Evolutionary conservation across 805 yeast genomes (phyloP), one percentile per base, ranked within the genome.

Genomic region (Starmerella riodocensis): DNA sequence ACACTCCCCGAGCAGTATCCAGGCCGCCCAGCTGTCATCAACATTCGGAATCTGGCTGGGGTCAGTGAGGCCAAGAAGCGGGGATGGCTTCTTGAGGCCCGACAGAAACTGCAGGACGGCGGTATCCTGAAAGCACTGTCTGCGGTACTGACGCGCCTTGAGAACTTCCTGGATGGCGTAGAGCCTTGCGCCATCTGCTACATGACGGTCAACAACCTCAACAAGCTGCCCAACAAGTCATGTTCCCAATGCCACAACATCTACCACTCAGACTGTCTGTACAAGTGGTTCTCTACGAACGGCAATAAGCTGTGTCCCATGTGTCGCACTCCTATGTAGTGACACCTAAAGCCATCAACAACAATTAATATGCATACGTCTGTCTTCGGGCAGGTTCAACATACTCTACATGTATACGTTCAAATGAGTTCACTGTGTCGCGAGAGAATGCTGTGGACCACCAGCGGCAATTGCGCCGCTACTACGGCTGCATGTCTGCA

Each of bases 161-260:
- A 84, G 37, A 71, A 74, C 40, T 66, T 81, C 51, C 93, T 93
- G 58, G 80, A 86, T 7, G 95, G 95, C 0, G 85, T 83, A 48
- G 95, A 84, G 53, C 97, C 88, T 44, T 91, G 99, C 69, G 94
- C 97, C 3, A 85, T 91, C 50, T 91, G 99, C 58, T 91, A 91
- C 58, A 80, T 94, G 13, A 78, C 88, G 41, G 63, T 91, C 47
- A 94, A 86, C 55, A 85, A 80, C 46, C 95, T 85, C 53, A 82
- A 81, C 52, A 78, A 94, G 6, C 67, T 91, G 42, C 98, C 99
- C 6, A 74, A 84, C 36, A 86, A 84, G 60, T 70, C 70, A 3
- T 91, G 99, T 61, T 66, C 78, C 13, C 85, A 94, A 0, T 91
- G 99, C 68, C 74, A 74, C 54, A 88, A 91, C 66, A 83, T 80